phyloP scores from a whole-genome alignment of 169 alveolate genomes.

The Fabrea salina region DNA sequence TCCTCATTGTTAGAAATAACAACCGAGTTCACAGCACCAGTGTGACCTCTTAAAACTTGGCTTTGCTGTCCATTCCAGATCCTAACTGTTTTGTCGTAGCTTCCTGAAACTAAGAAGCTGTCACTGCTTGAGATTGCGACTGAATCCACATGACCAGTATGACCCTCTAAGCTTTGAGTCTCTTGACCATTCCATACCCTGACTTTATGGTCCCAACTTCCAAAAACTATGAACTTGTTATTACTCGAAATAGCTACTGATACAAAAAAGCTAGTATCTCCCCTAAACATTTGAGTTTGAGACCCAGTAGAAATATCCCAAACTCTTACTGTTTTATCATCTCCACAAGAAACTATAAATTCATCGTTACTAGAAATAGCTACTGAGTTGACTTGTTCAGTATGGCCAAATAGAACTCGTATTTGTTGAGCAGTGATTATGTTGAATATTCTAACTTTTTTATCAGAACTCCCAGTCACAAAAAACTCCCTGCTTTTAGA shows the following conservation, averaged over 20 bases:
- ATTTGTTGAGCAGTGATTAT: not conserved
- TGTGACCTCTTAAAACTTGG: not conserved
- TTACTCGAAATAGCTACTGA: too few species aligned
- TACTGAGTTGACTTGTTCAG: not conserved
- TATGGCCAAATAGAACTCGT: not conserved
- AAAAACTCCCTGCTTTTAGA: not conserved
- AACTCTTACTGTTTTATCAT: constrained; percentile 43
- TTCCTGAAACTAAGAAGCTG: not conserved
- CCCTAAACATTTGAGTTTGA: too few species aligned
- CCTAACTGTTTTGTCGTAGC: not conserved
- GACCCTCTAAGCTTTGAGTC: not conserved
- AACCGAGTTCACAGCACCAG: not conserved
- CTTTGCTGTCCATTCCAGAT: not conserved
- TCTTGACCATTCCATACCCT: not conserved
- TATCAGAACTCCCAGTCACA: not conserved
- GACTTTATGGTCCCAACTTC: not conserved
- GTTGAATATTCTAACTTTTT: not conserved
- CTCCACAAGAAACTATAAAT: constrained; percentile 42
- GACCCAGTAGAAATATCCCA: constrained; percentile 39
- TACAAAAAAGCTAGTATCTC: too few species aligned
- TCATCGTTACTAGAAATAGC: constrained; percentile 10
- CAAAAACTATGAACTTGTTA: too few species aligned
- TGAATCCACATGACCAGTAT: too few species aligned
- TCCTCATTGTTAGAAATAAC: not conserved
- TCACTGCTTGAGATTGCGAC: not conserved